These are phyloP conservation scores for Thermochaetoides thermophila DNA, from an alignment of 495 filamentous ascomycete species.

Conservation along the genomic window DNA sequence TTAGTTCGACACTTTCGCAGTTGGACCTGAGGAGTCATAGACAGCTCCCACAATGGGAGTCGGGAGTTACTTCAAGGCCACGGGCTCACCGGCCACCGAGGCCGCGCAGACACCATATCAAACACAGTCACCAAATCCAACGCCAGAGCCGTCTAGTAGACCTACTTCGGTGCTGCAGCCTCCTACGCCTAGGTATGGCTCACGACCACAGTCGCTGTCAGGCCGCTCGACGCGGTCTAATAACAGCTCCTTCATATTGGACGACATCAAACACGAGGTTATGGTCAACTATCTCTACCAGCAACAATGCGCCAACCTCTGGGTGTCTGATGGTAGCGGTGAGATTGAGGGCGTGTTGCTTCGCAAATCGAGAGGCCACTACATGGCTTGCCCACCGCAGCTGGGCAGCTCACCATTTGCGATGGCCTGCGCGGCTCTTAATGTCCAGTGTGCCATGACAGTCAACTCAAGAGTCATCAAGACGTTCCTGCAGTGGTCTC, in stretches of 20 bases:
- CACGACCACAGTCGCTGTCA: constrained; percentile 38
- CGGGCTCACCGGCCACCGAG: constrained; percentile 23
- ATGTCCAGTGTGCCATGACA: constrained; percentile 69
- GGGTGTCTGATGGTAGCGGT: constrained; percentile 51
- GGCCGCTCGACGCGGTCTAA: constrained; percentile 28
- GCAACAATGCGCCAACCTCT: constrained; percentile 55
- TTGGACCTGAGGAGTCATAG: too few species aligned
- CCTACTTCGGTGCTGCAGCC: constrained; percentile 30
- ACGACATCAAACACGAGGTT: constrained; percentile 70
- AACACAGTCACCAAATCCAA: constrained; percentile 1
- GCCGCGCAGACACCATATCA: constrained; percentile 1
- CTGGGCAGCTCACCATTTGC: constrained; percentile 43
- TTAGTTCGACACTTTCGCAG: too few species aligned
- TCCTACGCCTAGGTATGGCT: constrained; percentile 28
- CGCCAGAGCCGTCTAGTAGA: constrained; percentile 3
- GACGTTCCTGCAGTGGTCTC: constrained; percentile 55
- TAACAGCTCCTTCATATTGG: constrained; percentile 43
- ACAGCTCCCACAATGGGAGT: constrained; percentile 38
- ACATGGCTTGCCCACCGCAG: constrained; percentile 53
- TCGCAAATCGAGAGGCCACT: constrained; percentile 47
- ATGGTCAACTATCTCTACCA: constrained; percentile 76
- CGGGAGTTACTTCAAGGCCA: constrained; percentile 44
- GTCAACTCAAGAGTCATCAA: constrained; percentile 63
- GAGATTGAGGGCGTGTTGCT: constrained; percentile 58
- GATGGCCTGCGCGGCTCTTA: constrained; percentile 47